Evolutionary conservation across 2,329 filamentous ascomycete species (phyloP).

Genomic region (Dothistroma septosporum): DNA sequence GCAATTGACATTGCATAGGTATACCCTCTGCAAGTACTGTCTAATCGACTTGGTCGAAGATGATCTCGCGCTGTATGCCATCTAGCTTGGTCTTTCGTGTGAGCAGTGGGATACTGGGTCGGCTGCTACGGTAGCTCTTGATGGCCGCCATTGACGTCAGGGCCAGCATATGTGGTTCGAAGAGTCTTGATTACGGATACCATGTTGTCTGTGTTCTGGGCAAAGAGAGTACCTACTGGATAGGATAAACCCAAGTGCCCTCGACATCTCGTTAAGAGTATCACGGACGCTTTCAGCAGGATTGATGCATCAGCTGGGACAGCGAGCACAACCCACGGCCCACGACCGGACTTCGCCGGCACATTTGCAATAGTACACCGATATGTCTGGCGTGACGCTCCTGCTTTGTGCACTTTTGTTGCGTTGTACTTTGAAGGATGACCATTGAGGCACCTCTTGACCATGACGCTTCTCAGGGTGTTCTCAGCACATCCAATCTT

Average conservation of each 20-base stretch:
- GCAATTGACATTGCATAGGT: not conserved
- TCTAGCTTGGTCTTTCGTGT: not conserved
- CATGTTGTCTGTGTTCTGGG: not conserved
- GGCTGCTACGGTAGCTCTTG: not conserved
- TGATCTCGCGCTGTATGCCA: not conserved
- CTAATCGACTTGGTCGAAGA: not conserved
- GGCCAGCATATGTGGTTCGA: not conserved
- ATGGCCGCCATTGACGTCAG: not conserved
- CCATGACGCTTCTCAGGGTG: not conserved
- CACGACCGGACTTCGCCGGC: not conserved
- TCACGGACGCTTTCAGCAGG: no score
- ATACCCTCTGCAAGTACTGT: not conserved
- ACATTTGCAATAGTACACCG: not conserved
- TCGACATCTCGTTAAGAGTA: no score
- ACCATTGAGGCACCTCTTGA: not conserved
- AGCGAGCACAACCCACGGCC: no score
- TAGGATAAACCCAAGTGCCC: no score
- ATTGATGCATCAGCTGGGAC: no score
- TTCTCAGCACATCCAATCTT: no score
- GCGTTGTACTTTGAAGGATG: not conserved
- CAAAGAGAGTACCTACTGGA: not conserved
- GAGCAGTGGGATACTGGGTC: not conserved
- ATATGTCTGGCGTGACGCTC: not conserved
- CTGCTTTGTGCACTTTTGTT: not conserved
- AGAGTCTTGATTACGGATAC: not conserved